Conservation (phyloP, 192 early-diverging fungal genomes). For the Rhizoclosmatium globosum region DNA sequence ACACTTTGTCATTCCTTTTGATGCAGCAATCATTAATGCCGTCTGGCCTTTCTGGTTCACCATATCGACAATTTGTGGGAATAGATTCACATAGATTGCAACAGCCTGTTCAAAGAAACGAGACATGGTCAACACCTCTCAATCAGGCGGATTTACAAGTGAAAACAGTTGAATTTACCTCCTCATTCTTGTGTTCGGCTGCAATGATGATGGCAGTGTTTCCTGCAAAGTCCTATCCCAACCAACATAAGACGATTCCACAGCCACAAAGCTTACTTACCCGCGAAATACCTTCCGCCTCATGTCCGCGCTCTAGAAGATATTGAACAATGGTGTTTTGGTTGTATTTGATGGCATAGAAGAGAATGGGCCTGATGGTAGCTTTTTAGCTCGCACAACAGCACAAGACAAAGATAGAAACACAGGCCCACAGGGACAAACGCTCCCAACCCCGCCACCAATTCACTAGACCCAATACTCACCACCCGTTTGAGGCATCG, state of each 20-base stretch:
- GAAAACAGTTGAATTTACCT: slow-evolving; percentile 23
- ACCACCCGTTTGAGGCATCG: slow-evolving; percentile 58
- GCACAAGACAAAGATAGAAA: slow-evolving; percentile 8
- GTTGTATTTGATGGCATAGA: slow-evolving; percentile 59
- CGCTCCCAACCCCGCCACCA: neutral
- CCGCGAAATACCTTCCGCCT: slow-evolving; percentile 38
- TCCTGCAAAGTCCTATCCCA: slow-evolving; percentile 50
- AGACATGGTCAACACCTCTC: no score
- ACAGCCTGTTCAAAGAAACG: slow-evolving; percentile 39
- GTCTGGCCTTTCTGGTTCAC: slow-evolving; percentile 56
- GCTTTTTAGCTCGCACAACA: neutral
- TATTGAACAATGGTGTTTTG: slow-evolving; percentile 55
- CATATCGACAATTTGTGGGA: slow-evolving; percentile 46
- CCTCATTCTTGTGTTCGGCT: slow-evolving; percentile 51
- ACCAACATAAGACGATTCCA: neutral
- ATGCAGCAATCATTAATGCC: slow-evolving; percentile 54
- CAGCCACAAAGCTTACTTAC: slow-evolving; percentile 4
- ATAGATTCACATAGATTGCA: slow-evolving; percentile 36
- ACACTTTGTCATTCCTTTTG: slow-evolving; percentile 41
- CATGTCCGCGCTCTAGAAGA: slow-evolving; percentile 54
- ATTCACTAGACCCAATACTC: neutral
- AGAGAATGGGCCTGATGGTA: slow-evolving; percentile 52
- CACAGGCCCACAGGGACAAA: neutral
- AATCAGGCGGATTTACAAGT: slow-evolving; percentile 6
- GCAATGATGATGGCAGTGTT: slow-evolving; percentile 59